Percentiles rank a stretch among this genome's conserved stretches.
phyloP scores from a whole-genome alignment of 2,329 filamentous ascomycete genomes.

The Aspergillus unguis region DNA sequence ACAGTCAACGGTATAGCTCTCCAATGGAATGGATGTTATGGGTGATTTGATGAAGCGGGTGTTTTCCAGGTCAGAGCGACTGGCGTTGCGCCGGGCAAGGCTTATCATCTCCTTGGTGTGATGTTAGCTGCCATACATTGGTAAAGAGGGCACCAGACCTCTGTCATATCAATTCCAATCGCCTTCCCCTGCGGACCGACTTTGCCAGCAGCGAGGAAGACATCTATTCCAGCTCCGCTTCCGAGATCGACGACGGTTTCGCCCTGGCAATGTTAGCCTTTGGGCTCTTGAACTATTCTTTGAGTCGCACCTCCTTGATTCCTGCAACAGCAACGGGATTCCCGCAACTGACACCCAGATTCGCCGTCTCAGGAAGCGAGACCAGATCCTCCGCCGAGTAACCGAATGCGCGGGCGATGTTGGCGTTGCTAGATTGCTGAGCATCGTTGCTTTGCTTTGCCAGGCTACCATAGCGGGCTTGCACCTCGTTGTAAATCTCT shows the following conservation, averaged over 20 bases:
- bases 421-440: not conserved
- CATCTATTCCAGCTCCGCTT: slow-evolving; percentile 57
- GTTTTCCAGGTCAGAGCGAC: slow-evolving; percentile 42
- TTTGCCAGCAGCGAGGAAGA: slow-evolving; percentile 53
- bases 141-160: slow-evolving; percentile 35
- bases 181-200: slow-evolving; percentile 50
- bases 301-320: slow-evolving; percentile 31
- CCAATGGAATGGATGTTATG: slow-evolving; percentile 52
- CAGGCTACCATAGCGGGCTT: slow-evolving; percentile 8
- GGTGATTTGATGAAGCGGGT: slow-evolving; percentile 50
- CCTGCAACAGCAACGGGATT: slow-evolving; percentile 52
- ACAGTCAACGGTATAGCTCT: slow-evolving; percentile 47
- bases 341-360: slow-evolving; percentile 55
- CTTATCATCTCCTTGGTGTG: slow-evolving; percentile 52
- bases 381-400: slow-evolving; percentile 50
- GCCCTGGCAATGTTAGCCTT: slow-evolving; percentile 30
- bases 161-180: slow-evolving; percentile 60
- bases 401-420: slow-evolving; percentile 52
- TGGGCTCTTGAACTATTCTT: not conserved
- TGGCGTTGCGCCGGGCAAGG: slow-evolving; percentile 47
- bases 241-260: slow-evolving; percentile 59
- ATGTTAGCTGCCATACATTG: not conserved
- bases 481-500: slow-evolving; percentile 12
- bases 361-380: slow-evolving; percentile 46
- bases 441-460: slow-evolving; percentile 2